Evolutionary conservation across 1,139 yeast genomes (phyloP), one percentile per base, ranked within the genome.

Genomic region (Pichia sp.): DNA sequence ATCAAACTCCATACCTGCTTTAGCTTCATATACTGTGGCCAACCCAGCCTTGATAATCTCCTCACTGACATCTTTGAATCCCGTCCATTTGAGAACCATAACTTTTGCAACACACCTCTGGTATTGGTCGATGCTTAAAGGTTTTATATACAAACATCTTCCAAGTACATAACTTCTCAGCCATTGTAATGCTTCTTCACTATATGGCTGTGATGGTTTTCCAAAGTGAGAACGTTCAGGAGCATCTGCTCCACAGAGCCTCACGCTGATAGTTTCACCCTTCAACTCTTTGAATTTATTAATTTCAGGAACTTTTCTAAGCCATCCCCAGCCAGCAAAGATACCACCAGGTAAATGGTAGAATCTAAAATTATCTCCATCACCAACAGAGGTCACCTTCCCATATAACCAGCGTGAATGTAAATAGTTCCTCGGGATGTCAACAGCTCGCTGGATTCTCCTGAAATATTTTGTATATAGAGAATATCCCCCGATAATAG

Each of bases 141-240:
- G 96, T 41, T 83, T 77, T 5, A 91, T 72, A 44, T 82, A 74
- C 9, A 89, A 81, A 43, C 71, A 68, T 36, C 74, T 69, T 1
- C 93, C 91, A 39, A 80, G 56, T 1, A 89, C 56, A 52, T 75
- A 82, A 15, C 63, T 53, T 34, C 80, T 66, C 28, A 91, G 67
- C 96, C 96, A 91, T 4, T 56, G 55, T 44, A 89, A 62, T 0
- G 96, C 93, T 49, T 91, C 97, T 38, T 79, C 85, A 25, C 95
- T 77, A 56, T 64, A 83, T 0, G 94, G 94, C 58, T 91, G 98
- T 0, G 95, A 84, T 0, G 95, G 89, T 49, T 84, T 84, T 1
- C 99, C 99, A 63, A 86, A 91, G 66, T 91, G 97, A 2, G 95
- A 76, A 33, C 94, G 66, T 58, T 91, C 99, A 1, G 99, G 99